Percentiles rank a stretch among this genome's conserved stretches.
Evolutionary conservation across 2,329 filamentous ascomycete species (phyloP).

Genomic region (Raffaelea arxii): DNA sequence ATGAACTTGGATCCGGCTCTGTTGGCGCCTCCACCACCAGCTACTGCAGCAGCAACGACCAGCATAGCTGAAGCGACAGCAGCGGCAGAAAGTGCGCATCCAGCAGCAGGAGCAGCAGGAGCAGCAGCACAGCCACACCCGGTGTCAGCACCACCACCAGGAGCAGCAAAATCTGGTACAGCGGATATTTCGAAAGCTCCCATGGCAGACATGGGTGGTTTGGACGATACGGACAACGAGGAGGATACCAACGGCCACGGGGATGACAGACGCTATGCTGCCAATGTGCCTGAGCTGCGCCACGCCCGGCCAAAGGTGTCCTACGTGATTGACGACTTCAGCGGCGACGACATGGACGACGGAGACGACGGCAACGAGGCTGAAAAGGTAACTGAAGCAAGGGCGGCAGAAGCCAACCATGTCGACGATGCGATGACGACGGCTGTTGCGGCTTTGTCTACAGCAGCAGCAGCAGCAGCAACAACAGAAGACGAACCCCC

Average conservation of each 20-base stretch:
- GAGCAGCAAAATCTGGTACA: background rate
- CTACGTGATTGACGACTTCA: slow-evolving; percentile 6
- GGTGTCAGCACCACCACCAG: background rate
- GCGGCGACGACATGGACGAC: slow-evolving; percentile 7
- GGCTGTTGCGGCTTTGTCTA: background rate
- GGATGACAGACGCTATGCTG: slow-evolving; percentile 7
- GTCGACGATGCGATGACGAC: background rate
- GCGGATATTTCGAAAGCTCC: too few species aligned
- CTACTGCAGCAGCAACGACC: background rate
- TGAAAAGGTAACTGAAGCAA: background rate
- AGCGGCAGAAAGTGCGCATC: background rate
- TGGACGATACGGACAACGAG: background rate
- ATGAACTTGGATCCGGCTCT: slow-evolving; percentile 46
- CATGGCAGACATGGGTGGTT: background rate
- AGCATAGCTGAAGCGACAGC: slow-evolving; percentile 3
- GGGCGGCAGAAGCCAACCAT: background rate
- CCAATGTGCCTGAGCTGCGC: slow-evolving; percentile 9
- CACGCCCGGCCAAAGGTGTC: slow-evolving; percentile 9
- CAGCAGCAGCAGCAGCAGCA: background rate
- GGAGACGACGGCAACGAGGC: slow-evolving; percentile 2
- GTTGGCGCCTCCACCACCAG: slow-evolving; percentile 13
- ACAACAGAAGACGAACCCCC: background rate
- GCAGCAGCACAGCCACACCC: background rate
- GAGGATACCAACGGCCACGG: too few species aligned
- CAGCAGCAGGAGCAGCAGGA: background rate